A percentile compares a stretch with the other conserved stretches of the same genome.
phyloP scores from a whole-genome alignment of 768 basidiomycete genomes.

The Amanita subjunquillea region DNA sequence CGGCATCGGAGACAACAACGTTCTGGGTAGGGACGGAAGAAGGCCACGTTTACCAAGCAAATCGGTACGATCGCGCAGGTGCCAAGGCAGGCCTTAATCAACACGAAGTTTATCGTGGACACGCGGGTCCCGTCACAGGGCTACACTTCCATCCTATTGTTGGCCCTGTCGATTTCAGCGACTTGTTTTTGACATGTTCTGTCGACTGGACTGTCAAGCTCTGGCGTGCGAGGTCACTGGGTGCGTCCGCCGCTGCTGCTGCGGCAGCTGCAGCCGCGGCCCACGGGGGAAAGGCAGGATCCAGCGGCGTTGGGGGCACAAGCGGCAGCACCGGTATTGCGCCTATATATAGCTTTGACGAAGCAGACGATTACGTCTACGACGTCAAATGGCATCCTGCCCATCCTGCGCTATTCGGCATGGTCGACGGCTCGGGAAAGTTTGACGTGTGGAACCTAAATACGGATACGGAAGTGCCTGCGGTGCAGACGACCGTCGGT shows the following conservation, averaged over 20 bases:
- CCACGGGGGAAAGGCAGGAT: conserved; percentile 18
- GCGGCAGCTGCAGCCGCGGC: conserved; percentile 55
- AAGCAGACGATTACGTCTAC: conserved; percentile 97
- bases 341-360: conserved; percentile 91
- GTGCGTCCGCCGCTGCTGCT: conserved; percentile 58
- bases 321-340: conserved; percentile 24
- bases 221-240: conserved; percentile 76
- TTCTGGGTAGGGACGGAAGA: conserved; percentile 99
- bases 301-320: background rate
- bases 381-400: conserved; percentile 97
- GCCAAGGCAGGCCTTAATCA: conserved; percentile 94
- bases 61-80: conserved; percentile 93
- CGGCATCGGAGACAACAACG: conserved; percentile 91
- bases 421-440: conserved; percentile 89
- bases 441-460: conserved; percentile 99
- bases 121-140: conserved; percentile 89
- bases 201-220: conserved; percentile 99
- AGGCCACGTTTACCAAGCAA: conserved; percentile 93
- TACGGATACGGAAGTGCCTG: conserved; percentile 91
- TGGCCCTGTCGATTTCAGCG: conserved; percentile 91
- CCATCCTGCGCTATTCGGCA: conserved; percentile 90
- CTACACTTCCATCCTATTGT: conserved; percentile 89
- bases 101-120: conserved; percentile 87
- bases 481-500: conserved; percentile 77
- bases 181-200: conserved; percentile 85